Base-by-base conservation (phyloP, 2,329 filamentous ascomycete genomes). In the Trichoderma atrobrunneum region DNA sequence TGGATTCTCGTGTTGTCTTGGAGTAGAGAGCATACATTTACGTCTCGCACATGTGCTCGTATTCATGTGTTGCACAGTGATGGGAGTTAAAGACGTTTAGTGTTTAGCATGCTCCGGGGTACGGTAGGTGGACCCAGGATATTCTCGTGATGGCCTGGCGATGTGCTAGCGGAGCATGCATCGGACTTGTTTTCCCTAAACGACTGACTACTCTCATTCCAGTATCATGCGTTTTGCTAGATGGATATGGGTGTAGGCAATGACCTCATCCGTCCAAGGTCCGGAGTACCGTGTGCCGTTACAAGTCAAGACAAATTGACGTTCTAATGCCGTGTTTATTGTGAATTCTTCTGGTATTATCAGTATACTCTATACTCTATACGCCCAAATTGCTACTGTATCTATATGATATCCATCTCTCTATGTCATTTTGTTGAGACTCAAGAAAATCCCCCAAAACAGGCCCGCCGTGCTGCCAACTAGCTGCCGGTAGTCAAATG, bases 401-500 rank as follows among this genome's bases (percentile, higher is more conserved):
- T 26, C 14, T 56, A 4, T 54, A 60, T n/a, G 6, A 4, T 43
- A 4, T 48, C n/a, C 43, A 28, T 51, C 10, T 51, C n/a, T 21
- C 24, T 56, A 70, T n/a, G 43, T 70, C 59, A 70, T 70, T n/a
- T 63, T 24, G 5, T 70, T 72, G 5, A 72, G 34, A 48, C 64
- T 68, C 26, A 72, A 39, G 62, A 67, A 72, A 7, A 72, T 65
- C 0, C 70, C 70, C 70, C 70, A 72, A 18, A 60, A 65, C 10
- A 72, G 24, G 3, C 70, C 70, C 26, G 62, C 70, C 11, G 26
- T 34, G 26, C 70, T 72, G 12, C 70, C 70, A 34, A 72, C 70
- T 28, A 72, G n/a, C 14, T 67, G 54, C 26, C 70, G 54, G 32
- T 72, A 72, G 62, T 72, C 70, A 28, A 72, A 72, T 10, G 70